Percentiles rank a stretch among this genome's conserved stretches.
Conservation (phyloP, 2,329 filamentous ascomycete genomes). For the Phaeosphaeriaceae sp. region DNA sequence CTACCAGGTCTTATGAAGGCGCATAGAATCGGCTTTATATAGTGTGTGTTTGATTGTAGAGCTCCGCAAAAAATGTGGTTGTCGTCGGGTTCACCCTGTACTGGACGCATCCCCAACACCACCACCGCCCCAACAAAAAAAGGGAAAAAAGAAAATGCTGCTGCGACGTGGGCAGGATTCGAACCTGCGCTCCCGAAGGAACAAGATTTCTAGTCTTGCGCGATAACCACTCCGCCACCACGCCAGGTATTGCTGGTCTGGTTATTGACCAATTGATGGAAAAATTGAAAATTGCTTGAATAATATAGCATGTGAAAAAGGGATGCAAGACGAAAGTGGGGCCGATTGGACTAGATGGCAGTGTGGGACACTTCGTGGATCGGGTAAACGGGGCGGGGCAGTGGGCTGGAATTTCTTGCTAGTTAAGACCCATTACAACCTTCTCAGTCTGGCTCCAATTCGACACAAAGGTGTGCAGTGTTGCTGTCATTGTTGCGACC, state of each 20-base stretch:
- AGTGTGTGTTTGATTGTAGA: no score
- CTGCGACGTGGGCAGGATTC: slow-evolving; percentile 46
- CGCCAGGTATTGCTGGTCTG: slow-evolving; percentile 19
- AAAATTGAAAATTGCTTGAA: background rate
- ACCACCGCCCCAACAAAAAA: background rate
- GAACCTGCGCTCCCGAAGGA: slow-evolving; percentile 51
- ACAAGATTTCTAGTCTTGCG: slow-evolving; percentile 51
- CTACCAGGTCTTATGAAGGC: no score
- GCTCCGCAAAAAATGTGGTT: no score
- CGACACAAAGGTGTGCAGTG: no score
- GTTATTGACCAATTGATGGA: slow-evolving; percentile 1
- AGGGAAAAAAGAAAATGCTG: slow-evolving; percentile 13
- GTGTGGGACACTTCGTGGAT: slow-evolving; percentile 3
- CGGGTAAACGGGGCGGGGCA: slow-evolving; percentile 1
- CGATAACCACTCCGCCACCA: slow-evolving; percentile 51
- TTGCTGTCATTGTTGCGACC: no score
- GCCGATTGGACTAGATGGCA: background rate
- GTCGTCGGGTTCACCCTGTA: background rate
- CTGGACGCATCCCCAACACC: background rate
- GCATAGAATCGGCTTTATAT: no score
- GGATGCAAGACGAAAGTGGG: background rate
- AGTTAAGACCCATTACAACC: background rate
- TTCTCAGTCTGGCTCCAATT: background rate
- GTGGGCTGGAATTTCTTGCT: background rate
- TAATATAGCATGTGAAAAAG: background rate